Base-by-base conservation (phyloP, 1,284 basidiomycete genomes). In the Phellinidium pouzarii region DNA sequence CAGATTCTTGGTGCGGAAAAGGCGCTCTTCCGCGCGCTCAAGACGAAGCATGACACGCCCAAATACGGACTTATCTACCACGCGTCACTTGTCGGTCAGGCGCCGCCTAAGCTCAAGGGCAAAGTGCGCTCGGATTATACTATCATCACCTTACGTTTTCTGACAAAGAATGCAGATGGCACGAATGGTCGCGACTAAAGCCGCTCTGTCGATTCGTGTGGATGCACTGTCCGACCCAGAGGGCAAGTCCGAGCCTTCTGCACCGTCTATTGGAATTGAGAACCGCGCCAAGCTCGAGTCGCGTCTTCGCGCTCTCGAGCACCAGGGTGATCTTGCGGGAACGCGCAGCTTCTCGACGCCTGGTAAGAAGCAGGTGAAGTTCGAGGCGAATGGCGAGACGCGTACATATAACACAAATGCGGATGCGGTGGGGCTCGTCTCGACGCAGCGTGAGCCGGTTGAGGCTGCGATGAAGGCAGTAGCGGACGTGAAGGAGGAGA, bases 1-100 rank as follows among this genome's bases (percentile, higher is more conserved):
- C 96, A 99, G 72, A 98, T 99, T 62, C 80, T 99, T 29, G 95
- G 95, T 63, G 96, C 96, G 12, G 95, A 99, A 72, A 99, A 99
- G 74, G 95, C 95, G 5, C 79, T 99, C 46, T 99, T 99, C 82
- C 79, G 96, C 58, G 96, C 95, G 3, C 76, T 99, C 60, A 99
- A 99, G 76, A 98, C 96, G 55, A 99, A 98, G 72, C 94, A 97
- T 65, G 94, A 98, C 72, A 98, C 95, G 54, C 95, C 94, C 46
- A 99, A 99, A 29, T 56, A 52, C 31, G 50, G 50, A 11, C 43
- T 56, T 7, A 56, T 52, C n/a, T 56, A 56, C 31, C 58, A 92
- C 84, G 91, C 93, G 36, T 94, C 91, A 3, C 78, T 99, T 53
- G 91, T 99, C 60, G 96, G 95, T 36, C 94, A 96, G 75, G 95